Conservation (phyloP, 1,284 basidiomycete species). For the Ustilago xerochloae region DNA sequence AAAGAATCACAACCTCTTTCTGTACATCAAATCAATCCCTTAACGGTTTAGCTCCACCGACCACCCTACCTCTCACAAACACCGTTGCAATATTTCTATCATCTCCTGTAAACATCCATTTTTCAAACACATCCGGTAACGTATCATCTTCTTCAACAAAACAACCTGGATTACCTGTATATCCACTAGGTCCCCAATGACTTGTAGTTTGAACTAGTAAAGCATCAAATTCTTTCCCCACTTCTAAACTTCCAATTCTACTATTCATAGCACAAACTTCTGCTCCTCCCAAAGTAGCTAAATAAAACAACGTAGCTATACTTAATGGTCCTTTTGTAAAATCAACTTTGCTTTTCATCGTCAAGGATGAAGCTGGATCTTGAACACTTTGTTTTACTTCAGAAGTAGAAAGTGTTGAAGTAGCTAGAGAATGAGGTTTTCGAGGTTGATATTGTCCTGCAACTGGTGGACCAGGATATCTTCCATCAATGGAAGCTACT, state of each 20-base stretch:
- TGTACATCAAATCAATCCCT: no score
- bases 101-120: slow-evolving; percentile 72
- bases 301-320: slow-evolving; percentile 82
- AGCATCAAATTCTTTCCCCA: slow-evolving; percentile 91
- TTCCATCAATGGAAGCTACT: slow-evolving; percentile 23
- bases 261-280: slow-evolving; percentile 80
- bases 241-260: slow-evolving; percentile 80
- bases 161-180: slow-evolving; percentile 74
- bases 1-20: no score
- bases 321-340: slow-evolving; percentile 78
- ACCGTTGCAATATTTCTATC: slow-evolving; percentile 86
- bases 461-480: slow-evolving; percentile 44
- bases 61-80: slow-evolving; percentile 82
- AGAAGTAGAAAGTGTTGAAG: slow-evolving; percentile 29
- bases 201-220: slow-evolving; percentile 75
- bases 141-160: slow-evolving; percentile 72
- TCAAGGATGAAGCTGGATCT: slow-evolving; percentile 34
- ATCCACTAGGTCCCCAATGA: slow-evolving; percentile 67
- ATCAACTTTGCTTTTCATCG: slow-evolving; percentile 30
- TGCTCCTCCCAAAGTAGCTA: slow-evolving; percentile 92
- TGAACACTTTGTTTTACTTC: slow-evolving; percentile 29
- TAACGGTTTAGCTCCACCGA: slow-evolving; percentile 75
- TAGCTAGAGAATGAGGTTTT: slow-evolving; percentile 39
- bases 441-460: slow-evolving; percentile 44
- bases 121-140: slow-evolving; percentile 58